Conservation (phyloP, 139 green algal species). For the Chlamydomonas schloesseri region DNA sequence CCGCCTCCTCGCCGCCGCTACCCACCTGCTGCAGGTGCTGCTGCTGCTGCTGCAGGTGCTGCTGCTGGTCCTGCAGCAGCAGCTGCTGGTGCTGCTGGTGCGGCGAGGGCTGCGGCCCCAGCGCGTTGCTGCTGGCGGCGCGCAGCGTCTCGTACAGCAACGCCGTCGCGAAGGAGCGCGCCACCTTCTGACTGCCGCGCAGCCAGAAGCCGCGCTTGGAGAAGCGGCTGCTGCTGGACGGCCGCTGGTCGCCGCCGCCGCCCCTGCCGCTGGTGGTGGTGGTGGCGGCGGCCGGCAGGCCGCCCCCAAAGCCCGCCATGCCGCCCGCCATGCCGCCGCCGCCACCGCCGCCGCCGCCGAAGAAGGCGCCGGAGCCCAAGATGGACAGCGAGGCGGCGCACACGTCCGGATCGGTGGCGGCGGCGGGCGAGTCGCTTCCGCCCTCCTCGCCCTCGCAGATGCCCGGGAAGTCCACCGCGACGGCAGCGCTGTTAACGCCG, state of each 20-base stretch:
- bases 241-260: background rate
- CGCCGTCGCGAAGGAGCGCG: conserved; percentile 12
- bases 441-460: conserved; percentile 22
- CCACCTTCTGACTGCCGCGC: background rate
- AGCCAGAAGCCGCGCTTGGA: background rate
- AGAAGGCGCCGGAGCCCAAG: too few relatives aligned
- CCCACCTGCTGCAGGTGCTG: background rate
- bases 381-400: too few relatives aligned
- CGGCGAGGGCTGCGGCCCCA: background rate
- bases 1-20: background rate
- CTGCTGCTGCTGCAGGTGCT: background rate
- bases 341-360: too few relatives aligned
- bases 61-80: background rate
- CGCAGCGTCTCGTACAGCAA: conserved; percentile 26
- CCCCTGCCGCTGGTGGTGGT: background rate
- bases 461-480: background rate
- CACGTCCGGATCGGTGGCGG: too few relatives aligned
- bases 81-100: background rate
- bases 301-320: too few relatives aligned
- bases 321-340: too few relatives aligned
- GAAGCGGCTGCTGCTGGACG: background rate
- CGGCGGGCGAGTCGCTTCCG: background rate
- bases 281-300: background rate
- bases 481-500: background rate
- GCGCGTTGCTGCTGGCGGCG: conserved; percentile 20